A percentile compares a stretch with the other conserved stretches of the same genome.
These are phyloP conservation scores for Fusarium pilosicola DNA, from an alignment of 2,329 filamentous ascomycete genomes.

Conservation along the genomic window DNA sequence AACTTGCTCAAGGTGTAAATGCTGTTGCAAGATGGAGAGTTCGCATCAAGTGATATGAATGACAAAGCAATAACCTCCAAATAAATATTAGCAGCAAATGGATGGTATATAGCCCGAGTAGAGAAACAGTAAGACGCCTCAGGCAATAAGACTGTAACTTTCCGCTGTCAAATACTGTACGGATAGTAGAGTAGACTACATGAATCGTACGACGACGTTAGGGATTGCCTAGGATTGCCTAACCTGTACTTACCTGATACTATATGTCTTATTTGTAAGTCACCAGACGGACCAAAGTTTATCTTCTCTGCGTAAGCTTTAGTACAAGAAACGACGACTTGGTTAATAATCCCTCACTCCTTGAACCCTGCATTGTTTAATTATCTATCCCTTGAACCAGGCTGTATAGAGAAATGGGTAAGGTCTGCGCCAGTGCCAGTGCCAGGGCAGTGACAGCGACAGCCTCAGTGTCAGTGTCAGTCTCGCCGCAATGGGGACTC, in stretches of 20 bases:
- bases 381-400: neutral
- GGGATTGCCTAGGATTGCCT: neutral
- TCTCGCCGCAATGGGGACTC: slow-evolving; percentile 13
- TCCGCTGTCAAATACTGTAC: neutral
- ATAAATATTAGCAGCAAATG: slow-evolving; percentile 93
- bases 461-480: slow-evolving; percentile 5
- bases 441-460: neutral
- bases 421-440: neutral
- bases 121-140: neutral
- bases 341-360: slow-evolving; percentile 16
- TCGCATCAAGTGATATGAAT: too few relatives aligned
- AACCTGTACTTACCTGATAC: neutral
- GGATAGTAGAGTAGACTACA: neutral
- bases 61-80: slow-evolving; percentile 63
- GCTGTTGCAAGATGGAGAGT: neutral
- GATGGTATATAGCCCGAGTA: slow-evolving; percentile 56
- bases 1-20: neutral
- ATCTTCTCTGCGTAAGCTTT: neutral
- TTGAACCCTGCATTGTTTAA: neutral
- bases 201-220: neutral
- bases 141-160: slow-evolving; percentile 5
- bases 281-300: neutral
- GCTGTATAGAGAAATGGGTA: slow-evolving; percentile 4
- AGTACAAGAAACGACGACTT: neutral
- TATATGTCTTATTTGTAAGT: neutral